Evolutionary conservation across 495 filamentous ascomycete species (phyloP).

Genomic region (Stereocaulon alpinum): DNA sequence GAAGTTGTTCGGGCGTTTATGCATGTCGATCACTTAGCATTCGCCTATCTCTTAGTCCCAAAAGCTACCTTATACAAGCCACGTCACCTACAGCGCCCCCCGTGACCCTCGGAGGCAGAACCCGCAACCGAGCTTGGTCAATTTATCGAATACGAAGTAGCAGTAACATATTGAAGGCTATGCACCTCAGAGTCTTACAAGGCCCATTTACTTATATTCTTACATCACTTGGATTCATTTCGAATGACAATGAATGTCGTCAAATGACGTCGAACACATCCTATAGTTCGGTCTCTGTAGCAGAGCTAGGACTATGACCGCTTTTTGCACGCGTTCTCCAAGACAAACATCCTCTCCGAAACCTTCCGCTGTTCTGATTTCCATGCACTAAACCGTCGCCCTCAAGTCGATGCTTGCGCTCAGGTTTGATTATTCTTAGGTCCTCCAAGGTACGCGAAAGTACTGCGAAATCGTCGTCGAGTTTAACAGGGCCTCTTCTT

Average conservation of each 20-base stretch:
- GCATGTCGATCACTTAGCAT: background rate
- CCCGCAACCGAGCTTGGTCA: background rate
- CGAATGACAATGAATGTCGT: no score
- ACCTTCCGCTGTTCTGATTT: background rate
- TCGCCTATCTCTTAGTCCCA: background rate
- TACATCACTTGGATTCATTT: no score
- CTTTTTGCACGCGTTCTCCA: background rate
- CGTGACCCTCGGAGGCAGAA: background rate
- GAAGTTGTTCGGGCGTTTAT: background rate
- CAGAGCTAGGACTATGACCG: background rate
- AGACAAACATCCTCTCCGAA: background rate
- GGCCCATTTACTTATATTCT: no score
- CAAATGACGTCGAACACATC: background rate
- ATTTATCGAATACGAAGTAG: background rate
- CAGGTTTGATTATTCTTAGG: background rate
- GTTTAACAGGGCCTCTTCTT: background rate
- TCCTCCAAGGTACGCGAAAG: background rate
- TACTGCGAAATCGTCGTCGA: slow-evolving; percentile 3
- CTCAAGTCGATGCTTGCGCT: background rate
- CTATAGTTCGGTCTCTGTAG: background rate
- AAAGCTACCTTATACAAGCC: background rate
- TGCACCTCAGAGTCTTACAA: no score
- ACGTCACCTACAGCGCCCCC: no score
- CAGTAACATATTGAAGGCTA: no score
- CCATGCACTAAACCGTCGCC: no score